Conservation (phyloP, 2,329 filamentous ascomycete species). For the Colletotrichum sp. region DNA sequence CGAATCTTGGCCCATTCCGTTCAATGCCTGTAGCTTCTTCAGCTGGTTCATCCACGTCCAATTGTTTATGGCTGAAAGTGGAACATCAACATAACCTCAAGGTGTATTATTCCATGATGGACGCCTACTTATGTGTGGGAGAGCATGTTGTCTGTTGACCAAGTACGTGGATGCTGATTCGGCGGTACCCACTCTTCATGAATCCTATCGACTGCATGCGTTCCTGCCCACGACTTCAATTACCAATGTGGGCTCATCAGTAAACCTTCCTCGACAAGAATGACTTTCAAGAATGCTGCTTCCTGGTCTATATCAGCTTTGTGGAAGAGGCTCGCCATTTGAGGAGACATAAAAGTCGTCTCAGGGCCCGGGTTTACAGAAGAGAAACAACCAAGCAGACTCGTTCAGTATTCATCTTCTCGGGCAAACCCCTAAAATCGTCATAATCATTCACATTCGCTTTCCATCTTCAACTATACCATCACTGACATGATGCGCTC, state of each 20-base stretch:
- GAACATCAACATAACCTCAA: not conserved
- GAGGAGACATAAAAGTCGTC: not conserved
- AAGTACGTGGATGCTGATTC: not conserved
- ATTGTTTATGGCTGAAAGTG: not conserved
- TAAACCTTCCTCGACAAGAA: not conserved
- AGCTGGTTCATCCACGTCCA: not conserved
- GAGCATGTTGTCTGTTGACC: not conserved
- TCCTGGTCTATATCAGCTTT: not conserved
- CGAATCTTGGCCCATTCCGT: not conserved
- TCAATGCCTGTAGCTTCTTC: not conserved
- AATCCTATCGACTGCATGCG: not conserved
- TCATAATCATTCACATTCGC: not conserved
- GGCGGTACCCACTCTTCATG: not conserved
- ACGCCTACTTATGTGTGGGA: not conserved
- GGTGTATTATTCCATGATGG: not conserved
- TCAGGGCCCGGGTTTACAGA: not conserved
- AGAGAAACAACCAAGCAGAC: not conserved
- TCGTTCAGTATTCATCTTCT: not conserved
- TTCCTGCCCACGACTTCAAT: not conserved
- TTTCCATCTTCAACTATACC: not conserved
- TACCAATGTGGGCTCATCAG: not conserved
- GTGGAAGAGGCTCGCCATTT: not conserved
- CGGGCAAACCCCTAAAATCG: not conserved
- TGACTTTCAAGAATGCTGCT: not conserved
- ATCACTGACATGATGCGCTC: not conserved